Base-by-base conservation (phyloP, 75 land plant genomes). In the Ceratopteris richardii region DNA sequence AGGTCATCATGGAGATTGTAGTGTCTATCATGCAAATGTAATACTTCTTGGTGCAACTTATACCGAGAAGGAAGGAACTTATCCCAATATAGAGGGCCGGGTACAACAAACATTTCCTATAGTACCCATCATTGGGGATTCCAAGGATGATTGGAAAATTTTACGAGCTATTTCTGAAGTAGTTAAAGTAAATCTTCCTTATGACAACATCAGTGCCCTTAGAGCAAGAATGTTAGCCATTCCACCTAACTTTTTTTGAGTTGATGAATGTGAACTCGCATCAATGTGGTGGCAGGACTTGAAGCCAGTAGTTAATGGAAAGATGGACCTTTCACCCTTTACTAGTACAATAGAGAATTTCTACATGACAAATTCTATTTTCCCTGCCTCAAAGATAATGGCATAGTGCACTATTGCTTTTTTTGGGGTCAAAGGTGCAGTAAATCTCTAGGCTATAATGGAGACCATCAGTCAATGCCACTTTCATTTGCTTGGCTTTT, bases 81-180 rank as follows among this genome's bases (percentile, higher is more conserved):
- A 89, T 66, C 87, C 76, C 61, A 94, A 94, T 56, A 83, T 90
- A 3, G 98, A 94, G 77, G 98, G 98, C 0, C 84, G 85, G 27
- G 31, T 82, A 11, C 98, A 94, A 43, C 74, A 68, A 53, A 94
- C 96, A 16, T 51, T 63, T 21, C 96, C 95, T 23, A 96, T 96
- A 17, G 98, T 94, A 18, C 98, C 98, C 1, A 89, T 89, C 1
- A 90, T 94, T 39, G 98, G 98, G 57, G 98, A 94, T 75, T 77
- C 98, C 12, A 76, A 96, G 50, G 96, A 94, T 74, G 98, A 94
- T 47, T 94, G 98, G 98, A 94, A 94, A 62, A 94, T 94, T 29
- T 64, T 94, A 18, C 51, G 96, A 29, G 98, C 98, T 17, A 54
- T 94, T 19, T 94, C 98, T 33, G 98, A 94, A 66, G 87, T 94